phyloP scores from a whole-genome alignment of 306 rosid species.

The Calophaca sinica region DNA sequence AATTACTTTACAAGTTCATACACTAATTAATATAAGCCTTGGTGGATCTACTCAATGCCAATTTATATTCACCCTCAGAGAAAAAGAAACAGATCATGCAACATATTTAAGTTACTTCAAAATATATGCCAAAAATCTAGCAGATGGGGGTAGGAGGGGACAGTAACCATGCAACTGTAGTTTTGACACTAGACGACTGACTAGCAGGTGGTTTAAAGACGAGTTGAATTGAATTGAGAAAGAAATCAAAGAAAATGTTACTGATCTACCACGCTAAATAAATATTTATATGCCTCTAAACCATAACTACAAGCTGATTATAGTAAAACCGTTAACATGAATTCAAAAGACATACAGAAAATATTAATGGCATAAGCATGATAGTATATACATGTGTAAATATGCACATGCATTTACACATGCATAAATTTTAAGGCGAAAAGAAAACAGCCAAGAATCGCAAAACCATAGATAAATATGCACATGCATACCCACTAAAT shows the following conservation, averaged over 20 bases:
- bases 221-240: slow-evolving; percentile 25
- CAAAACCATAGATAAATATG: slow-evolving; percentile 28
- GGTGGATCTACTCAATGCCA: slow-evolving; percentile 32
- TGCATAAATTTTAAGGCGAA: slow-evolving; percentile 30
- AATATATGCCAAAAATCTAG: slow-evolving; percentile 40
- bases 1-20: slow-evolving; percentile 37
- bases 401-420: too few species aligned
- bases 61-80: slow-evolving; percentile 32
- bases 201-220: slow-evolving; percentile 31
- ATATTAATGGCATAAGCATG: slow-evolving; percentile 21
- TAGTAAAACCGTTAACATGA: slow-evolving; percentile 11
- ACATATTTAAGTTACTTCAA: slow-evolving; percentile 28
- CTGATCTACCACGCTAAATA: background rate
- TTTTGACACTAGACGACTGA: slow-evolving; percentile 20
- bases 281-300: background rate
- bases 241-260: slow-evolving; percentile 22
- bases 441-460: background rate
- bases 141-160: background rate
- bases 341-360: slow-evolving; percentile 35
- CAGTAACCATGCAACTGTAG: slow-evolving; percentile 34
- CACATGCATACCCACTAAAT: background rate
- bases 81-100: slow-evolving; percentile 29
- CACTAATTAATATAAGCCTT: slow-evolving; percentile 25
- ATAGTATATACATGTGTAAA: slow-evolving; percentile 14
- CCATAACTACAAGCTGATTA: slow-evolving; percentile 9